phyloP scores from a whole-genome alignment of 345 rosid genomes.

The Pugionium cornutum region DNA sequence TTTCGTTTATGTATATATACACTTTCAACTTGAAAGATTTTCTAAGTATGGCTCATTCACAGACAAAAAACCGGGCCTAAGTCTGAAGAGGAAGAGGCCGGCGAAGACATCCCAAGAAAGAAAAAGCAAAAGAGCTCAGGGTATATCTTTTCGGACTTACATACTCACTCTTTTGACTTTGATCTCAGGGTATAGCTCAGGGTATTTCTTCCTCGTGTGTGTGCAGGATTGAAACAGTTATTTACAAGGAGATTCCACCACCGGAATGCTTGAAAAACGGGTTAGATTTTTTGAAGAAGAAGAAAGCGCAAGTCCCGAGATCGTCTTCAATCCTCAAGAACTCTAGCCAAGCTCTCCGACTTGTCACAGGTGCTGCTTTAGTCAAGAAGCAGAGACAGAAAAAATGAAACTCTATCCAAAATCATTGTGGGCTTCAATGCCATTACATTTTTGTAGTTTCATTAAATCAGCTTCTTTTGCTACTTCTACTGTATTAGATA shows the following conservation, averaged over 20 bases:
- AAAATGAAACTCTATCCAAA: slow-evolving; percentile 13
- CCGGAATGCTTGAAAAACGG: slow-evolving; percentile 69
- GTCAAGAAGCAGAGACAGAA: slow-evolving; percentile 27
- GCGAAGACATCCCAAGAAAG: slow-evolving; percentile 47
- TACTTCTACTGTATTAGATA: slow-evolving; percentile 11
- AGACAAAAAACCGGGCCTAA: slow-evolving; percentile 65
- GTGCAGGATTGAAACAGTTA: slow-evolving; percentile 66
- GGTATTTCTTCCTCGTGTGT: not conserved
- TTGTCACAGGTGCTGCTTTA: slow-evolving; percentile 47
- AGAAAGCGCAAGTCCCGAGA: slow-evolving; percentile 74
- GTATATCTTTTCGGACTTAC: slow-evolving; percentile 36
- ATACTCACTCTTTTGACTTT: not conserved
- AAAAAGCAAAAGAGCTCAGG: slow-evolving; percentile 68
- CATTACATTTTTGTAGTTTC: slow-evolving; percentile 14
- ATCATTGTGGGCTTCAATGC: slow-evolving; percentile 9
- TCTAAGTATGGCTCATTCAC: slow-evolving; percentile 24
- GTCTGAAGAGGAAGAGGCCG: slow-evolving; percentile 53
- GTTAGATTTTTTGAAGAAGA: slow-evolving; percentile 78
- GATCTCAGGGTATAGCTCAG: not conserved
- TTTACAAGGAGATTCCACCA: slow-evolving; percentile 68
- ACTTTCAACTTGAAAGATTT: slow-evolving; percentile 1
- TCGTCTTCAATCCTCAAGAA: slow-evolving; percentile 74
- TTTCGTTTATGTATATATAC: not conserved
- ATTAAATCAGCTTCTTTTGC: not conserved
- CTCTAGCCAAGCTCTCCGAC: slow-evolving; percentile 79